Percentiles rank a stretch among this genome's conserved stretches.
Evolutionary conservation across 352 stramenopile species (phyloP).

Genomic region (Pythium oligandrum): DNA sequence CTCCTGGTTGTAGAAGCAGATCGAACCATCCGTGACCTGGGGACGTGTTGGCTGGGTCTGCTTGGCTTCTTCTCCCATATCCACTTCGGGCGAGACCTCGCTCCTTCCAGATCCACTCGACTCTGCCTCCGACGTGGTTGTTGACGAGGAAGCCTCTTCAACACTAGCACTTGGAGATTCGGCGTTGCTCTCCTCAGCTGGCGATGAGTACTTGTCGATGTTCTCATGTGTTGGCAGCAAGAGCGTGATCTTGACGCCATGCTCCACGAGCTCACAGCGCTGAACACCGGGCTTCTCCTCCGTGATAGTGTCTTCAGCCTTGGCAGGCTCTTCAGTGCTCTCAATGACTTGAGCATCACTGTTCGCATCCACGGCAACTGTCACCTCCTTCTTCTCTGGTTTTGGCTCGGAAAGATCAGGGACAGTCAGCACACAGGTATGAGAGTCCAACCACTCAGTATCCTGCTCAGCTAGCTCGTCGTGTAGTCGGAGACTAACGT

Average conservation of each 20-base stretch:
- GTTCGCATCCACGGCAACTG: constrained; percentile 12
- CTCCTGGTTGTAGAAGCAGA: constrained; percentile 69
- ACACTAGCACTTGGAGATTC: no score
- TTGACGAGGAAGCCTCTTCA: no score
- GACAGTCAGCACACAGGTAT: constrained; percentile 41
- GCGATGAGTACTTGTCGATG: no score
- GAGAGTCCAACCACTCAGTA: constrained; percentile 48
- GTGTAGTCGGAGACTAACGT: constrained; percentile 46
- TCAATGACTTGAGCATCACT: constrained; percentile 12
- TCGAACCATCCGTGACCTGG: constrained; percentile 50
- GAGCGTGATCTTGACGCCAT: no score
- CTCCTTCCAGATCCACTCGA: no score
- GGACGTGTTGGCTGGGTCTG: constrained; percentile 12
- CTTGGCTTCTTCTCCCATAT: no score
- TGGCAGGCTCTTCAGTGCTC: constrained; percentile 3
- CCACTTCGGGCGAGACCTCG: no score
- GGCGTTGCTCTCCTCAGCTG: no score
- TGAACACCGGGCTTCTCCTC: no score
- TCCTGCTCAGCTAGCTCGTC: constrained; percentile 35
- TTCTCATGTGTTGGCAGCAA: no score
- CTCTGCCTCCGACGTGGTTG: no score
- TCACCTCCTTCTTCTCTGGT: constrained; percentile 12
- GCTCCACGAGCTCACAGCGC: no score
- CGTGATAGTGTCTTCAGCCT: neutral
- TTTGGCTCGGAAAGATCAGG: constrained; percentile 17